Evolutionary conservation across 345 rosid species (phyloP).

Genomic region (Eucalyptus melliodora): DNA sequence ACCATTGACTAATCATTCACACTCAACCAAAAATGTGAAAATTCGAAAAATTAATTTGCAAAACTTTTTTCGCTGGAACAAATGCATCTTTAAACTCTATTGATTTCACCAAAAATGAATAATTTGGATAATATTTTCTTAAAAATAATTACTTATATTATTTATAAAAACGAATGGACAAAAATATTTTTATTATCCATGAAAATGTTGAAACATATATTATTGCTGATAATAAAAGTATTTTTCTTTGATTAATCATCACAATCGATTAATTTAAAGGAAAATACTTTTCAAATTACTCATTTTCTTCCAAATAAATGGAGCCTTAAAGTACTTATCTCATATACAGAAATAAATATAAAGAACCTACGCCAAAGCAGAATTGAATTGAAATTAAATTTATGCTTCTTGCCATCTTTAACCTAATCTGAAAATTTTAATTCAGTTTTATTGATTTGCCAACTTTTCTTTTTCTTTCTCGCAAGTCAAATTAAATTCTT

Average conservation of each 20-base stretch:
- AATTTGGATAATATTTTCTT: no score
- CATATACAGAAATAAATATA: not conserved
- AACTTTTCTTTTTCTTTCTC: not conserved
- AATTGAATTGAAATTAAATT: not conserved
- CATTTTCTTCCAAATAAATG: not conserved
- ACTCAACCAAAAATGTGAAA: not conserved
- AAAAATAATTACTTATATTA: no score
- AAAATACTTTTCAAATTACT: not conserved
- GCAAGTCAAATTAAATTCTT: not conserved
- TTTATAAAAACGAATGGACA: no score
- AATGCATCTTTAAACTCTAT: no score
- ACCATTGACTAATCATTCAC: accelerated
- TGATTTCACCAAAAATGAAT: no score
- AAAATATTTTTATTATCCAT: no score
- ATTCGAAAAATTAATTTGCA: accelerated
- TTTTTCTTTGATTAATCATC: no score
- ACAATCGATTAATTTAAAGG: no score
- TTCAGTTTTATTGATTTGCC: not conserved
- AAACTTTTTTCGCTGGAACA: accelerated
- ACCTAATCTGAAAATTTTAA: not conserved
- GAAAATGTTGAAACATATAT: no score
- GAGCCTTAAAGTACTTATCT: not conserved
- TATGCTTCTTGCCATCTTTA: not conserved
- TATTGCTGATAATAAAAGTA: accelerated
- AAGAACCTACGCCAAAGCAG: not conserved